A percentile compares a stretch with the other conserved stretches of the same genome.
These are phyloP conservation scores for Hyphopichia pseudoburtonii DNA, from an alignment of 1,139 yeast species.

Conservation along the genomic window DNA sequence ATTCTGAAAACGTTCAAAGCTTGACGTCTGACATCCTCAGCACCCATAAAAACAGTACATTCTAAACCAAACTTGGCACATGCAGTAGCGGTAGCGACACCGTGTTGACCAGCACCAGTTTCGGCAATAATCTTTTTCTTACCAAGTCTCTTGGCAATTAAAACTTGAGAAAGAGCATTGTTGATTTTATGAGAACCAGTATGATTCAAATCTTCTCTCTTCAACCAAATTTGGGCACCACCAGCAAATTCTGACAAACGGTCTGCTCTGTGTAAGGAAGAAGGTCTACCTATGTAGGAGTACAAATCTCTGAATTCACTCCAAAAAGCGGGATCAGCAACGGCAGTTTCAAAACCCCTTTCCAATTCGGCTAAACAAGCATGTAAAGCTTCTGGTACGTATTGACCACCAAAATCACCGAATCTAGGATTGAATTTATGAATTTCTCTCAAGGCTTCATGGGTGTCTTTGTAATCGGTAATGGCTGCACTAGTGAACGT, in stretches of 20 bases:
- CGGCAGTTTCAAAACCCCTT: slow-evolving; percentile 80
- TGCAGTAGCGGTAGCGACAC: slow-evolving; percentile 99
- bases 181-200: slow-evolving; percentile 98
- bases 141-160: slow-evolving; percentile 89
- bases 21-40: slow-evolving; percentile 98
- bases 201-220: slow-evolving; percentile 96
- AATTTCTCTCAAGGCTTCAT: slow-evolving; percentile 51
- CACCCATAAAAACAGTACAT: slow-evolving; percentile 98
- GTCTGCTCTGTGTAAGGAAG: slow-evolving; percentile 87
- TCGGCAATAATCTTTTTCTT: slow-evolving; percentile 92
- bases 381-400: slow-evolving; percentile 94
- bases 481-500: slow-evolving; percentile 26
- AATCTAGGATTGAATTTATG: slow-evolving; percentile 70
- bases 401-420: slow-evolving; percentile 98
- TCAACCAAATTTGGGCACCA: slow-evolving; percentile 97
- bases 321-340: slow-evolving; percentile 91
- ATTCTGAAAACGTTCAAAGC: slow-evolving; percentile 96
- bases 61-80: slow-evolving; percentile 96
- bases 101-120: slow-evolving; percentile 99
- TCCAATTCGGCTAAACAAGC: slow-evolving; percentile 89
- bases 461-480: slow-evolving; percentile 21
- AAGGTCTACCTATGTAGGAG: slow-evolving; percentile 92
- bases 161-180: slow-evolving; percentile 92
- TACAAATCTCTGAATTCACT: slow-evolving; percentile 82
- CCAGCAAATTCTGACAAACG: slow-evolving; percentile 87